phyloP scores from a whole-genome alignment of 2,329 filamentous ascomycete species.

The Plenodomus lindquistii region DNA sequence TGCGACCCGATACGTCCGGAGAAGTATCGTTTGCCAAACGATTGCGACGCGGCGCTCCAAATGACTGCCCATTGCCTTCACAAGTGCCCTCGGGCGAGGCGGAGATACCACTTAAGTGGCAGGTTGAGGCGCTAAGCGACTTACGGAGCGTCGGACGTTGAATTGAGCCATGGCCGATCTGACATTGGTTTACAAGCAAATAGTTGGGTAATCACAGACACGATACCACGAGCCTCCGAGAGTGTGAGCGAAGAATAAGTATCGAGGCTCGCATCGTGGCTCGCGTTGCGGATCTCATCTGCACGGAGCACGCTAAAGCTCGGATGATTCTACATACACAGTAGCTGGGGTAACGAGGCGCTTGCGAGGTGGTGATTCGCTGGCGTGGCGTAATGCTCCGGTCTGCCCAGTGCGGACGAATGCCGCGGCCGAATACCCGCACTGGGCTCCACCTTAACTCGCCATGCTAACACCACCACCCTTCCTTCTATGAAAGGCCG shows the following conservation, averaged over 20 bases:
- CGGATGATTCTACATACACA: not conserved
- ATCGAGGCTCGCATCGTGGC: too few relatives aligned
- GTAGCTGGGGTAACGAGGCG: not conserved
- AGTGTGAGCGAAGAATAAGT: not conserved
- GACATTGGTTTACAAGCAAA: not conserved
- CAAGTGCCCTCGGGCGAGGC: slow-evolving; percentile 11
- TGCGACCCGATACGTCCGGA: slow-evolving; percentile 16
- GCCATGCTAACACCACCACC: slow-evolving; percentile 29
- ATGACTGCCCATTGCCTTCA: slow-evolving; percentile 6
- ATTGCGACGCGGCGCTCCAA: slow-evolving; percentile 1
- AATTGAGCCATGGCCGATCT: not conserved
- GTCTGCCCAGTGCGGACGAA: slow-evolving; percentile 28
- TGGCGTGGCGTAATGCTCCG: slow-evolving; percentile 4
- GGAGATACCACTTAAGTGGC: too few relatives aligned
- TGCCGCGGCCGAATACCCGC: slow-evolving; percentile 27
- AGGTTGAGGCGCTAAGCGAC: slow-evolving; percentile 13
- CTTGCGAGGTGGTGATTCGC: not conserved
- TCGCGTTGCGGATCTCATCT: not conserved
- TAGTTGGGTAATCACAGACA: not conserved
- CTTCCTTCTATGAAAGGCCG: slow-evolving; percentile 39
- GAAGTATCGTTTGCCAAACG: not conserved
- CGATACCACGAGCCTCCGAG: not conserved
- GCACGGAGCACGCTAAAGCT: not conserved
- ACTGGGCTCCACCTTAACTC: slow-evolving; percentile 25
- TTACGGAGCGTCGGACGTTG: slow-evolving; percentile 3